Base-by-base conservation (phyloP, 352 stramenopile genomes). In the Globisporangium splendens region DNA sequence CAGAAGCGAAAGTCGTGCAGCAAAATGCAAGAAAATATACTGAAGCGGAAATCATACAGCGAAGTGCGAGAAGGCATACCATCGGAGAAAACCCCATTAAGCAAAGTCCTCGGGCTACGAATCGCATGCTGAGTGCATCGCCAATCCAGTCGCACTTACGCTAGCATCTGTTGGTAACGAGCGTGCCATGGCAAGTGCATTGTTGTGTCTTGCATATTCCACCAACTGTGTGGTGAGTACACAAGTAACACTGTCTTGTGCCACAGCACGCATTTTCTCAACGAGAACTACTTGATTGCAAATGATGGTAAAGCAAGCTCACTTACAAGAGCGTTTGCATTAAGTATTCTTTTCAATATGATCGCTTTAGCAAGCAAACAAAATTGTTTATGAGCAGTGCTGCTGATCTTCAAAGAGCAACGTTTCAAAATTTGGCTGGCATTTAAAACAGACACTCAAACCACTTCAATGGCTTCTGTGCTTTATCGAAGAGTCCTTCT, bases 381-480 rank as follows among this genome's bases (percentile, higher is more conserved):
- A 35, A 35, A 35, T 35, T 35, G 5, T 35, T 4, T 6, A 35
- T 35, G 28, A 35, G 28, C 28, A 35, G 28, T 35, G 28, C 2
- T 8, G 28, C 28, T 8, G n/a, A 35, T 35, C 10, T 35, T 35
- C 28, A 35, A 8, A 35, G 28, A 10, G 28, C 7, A 35, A 35
- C 28, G 8, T 10, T 10, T 35, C 28, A 11, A 35, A 0, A 35
- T 10, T 1, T 11, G 28, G 28, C 10, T 35, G 28, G 28, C 28
- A 8, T 8, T 35, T 54, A 54, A 28, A 54, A 38, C 24, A 75
- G 59, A 24, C 70, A 80, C 49, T 79, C 63, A 21, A 82, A 80
- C 75, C 72, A 85, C 28, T 35, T 35, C 28, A 35, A 35, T 35
- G 28, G 28, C 28, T 35, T 35, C 28, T 35, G 2, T 35, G 69